Evolutionary conservation across 1,139 yeast genomes (phyloP), one percentile per base, ranked within the genome.

Genomic region (Candida freyschussii): DNA sequence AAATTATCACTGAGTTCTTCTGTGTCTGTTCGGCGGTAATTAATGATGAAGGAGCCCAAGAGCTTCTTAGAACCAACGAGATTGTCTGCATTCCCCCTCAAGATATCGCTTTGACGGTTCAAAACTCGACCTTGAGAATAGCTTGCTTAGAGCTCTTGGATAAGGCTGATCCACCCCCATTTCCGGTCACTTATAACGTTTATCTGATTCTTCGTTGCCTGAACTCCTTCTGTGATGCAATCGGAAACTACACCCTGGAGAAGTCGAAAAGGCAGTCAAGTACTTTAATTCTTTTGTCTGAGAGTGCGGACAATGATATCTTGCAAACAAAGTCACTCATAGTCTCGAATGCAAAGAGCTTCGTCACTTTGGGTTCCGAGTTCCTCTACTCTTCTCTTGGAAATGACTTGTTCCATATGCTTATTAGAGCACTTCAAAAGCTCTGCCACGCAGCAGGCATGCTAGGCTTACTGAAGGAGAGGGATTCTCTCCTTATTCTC

Each of bases 361-460:
- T 49, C 7, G 50, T 50, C 7, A 41, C 45, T 9, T 41, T 49
- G 21, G 53, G 55, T 2, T 36, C 53, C 2, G 50, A 67, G 7
- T 78, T 74, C 37, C 55, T 87, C 13, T 76, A 76, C 45, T 72
- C 87, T 0, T 64, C 78, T 3, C 60, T 84, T 55, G 95, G 86
- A 48, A 67, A 70, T 36, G 89, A 81, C 14, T 52, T 75, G 16
- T 79, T 84, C 52, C 84, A 81, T 39, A 58, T 63, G 10, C 50
- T 76, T 12, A 75, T 87, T 2, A 65, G 95, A 29, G 72, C 94
- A 0, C 65, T 84, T 7, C 96, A 89, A 54, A 79, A 79, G 42
- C 66, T 83, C 32, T 74, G 94, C 5, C 96, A 87, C 52, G 76
- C 91, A 0, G 69, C 91, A 0, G 96, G 96, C 0, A 61, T 84